Percentiles rank a stretch among this genome's conserved stretches.
These are phyloP conservation scores for Kwoniella bestiolae DNA, from an alignment of 768 basidiomycete genomes.

Conservation along the genomic window DNA sequence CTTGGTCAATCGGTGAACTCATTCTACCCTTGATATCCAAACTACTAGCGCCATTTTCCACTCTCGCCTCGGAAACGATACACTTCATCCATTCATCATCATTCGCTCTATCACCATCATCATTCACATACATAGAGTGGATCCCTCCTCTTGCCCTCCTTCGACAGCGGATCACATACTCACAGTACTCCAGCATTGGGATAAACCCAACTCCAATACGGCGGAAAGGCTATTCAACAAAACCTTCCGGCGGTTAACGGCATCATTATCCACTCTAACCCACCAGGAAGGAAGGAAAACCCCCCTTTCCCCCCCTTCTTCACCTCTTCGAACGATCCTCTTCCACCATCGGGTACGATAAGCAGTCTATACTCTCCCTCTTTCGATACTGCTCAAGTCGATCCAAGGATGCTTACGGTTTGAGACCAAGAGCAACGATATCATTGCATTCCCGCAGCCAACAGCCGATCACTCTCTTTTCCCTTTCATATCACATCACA, in stretches of 20 bases:
- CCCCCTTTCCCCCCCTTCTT: not conserved
- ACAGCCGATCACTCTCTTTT: not conserved
- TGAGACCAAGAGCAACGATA: not conserved
- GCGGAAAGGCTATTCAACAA: slow-evolving; percentile 9
- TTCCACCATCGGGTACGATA: not conserved
- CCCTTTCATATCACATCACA: too few species aligned
- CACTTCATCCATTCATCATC: too few species aligned
- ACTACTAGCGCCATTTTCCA: too few species aligned
- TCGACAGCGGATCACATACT: not conserved
- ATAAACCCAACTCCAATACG: not conserved
- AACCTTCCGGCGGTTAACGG: slow-evolving; percentile 15
- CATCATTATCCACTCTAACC: not conserved
- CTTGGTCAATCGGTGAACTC: too few species aligned
- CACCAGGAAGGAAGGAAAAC: not conserved
- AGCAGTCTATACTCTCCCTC: not conserved
- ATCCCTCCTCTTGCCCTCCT: not conserved
- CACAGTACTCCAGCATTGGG: not conserved
- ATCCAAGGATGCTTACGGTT: not conserved
- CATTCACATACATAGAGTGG: not conserved
- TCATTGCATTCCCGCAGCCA: not conserved
- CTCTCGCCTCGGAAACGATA: too few species aligned
- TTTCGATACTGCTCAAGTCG: not conserved
- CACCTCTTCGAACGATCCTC: not conserved
- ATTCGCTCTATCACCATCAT: not conserved
- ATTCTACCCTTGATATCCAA: too few species aligned